Evolutionary conservation across 148 eudicot genomes (phyloP), one percentile per base, ranked within the genome.

Genomic region (Silene conica): DNA sequence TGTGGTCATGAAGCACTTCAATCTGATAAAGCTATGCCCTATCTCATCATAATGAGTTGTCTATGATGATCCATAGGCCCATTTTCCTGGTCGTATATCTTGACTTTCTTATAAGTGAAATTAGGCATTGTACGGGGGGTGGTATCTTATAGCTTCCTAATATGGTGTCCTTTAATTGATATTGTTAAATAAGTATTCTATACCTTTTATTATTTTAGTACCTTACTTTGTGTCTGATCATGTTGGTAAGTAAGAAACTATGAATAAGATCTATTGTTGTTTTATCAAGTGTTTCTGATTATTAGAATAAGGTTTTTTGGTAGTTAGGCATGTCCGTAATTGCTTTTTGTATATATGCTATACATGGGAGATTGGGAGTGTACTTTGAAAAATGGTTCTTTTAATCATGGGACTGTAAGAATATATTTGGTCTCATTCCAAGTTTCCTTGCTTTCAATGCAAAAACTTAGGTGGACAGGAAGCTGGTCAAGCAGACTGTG

Each of bases 401-500:
- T 31, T 31, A 38, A 38, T 38, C 43, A 38, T 38, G 43, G 43
- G 9, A 38, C 43, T 38, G 9, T 38, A 38, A 38, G 43, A 38
- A 38, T 38, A 38, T 38, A 31, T 38, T 7, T 38, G 13, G 16
- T 63, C 19, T 12, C 25, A 55, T 26, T 6, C 41, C 65, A 57
- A 69, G 52, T 52, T 63, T 63, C 1, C 50, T 65, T 21, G 22
- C 21, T 18, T 71, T 59, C 74, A 73, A 64, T 75, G 58, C 59
- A 73, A 65, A 80, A 66, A 61, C 50, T 63, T 88, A 95, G 98
- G 96, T 95, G 73, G 97, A 95, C 83, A 80, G 98, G 83, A 95
- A 95, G 83, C 80, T 95, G 80, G 99, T 95, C 34, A 95, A 95
- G 82, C 99, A 95, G 82, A 95, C 99, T 21, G 99, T 95, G 73